phyloP scores from a whole-genome alignment of 495 filamentous ascomycete genomes.

The Neurospora sp. region DNA sequence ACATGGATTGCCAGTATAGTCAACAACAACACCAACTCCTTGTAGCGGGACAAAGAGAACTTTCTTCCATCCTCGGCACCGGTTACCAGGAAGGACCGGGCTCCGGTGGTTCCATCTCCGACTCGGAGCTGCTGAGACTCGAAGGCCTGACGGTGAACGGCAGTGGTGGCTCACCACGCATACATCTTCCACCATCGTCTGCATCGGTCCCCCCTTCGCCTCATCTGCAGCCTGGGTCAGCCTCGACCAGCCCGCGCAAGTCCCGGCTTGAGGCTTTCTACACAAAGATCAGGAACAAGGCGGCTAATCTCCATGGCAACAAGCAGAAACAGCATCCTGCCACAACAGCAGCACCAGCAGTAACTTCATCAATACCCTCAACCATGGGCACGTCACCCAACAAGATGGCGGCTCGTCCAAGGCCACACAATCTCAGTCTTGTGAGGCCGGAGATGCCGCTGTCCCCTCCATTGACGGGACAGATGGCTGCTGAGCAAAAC shows the following conservation, averaged over 20 bases:
- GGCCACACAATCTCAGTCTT: constrained; percentile 8
- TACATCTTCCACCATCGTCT: constrained; percentile 14
- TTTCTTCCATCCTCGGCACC: neutral
- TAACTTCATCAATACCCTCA: constrained; percentile 9
- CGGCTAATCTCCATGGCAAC: constrained; percentile 10
- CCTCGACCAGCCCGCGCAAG: constrained; percentile 15
- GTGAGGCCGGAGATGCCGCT: constrained; percentile 14
- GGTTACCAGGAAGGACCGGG: constrained; percentile 9
- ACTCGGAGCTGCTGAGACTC: constrained; percentile 36
- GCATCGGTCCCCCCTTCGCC: constrained; percentile 20
- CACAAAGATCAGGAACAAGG: constrained; percentile 21
- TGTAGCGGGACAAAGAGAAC: neutral
- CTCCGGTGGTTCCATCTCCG: constrained; percentile 30
- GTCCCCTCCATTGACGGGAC: constrained; percentile 27
- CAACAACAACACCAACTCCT: constrained; percentile 1
- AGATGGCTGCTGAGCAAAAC: constrained; percentile 10
- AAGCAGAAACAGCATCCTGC: constrained; percentile 6
- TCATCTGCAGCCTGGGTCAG: constrained; percentile 3
- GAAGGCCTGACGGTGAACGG: constrained; percentile 32
- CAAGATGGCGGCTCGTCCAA: constrained; percentile 2
- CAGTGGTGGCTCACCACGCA: constrained; percentile 22
- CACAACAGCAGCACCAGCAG: neutral
- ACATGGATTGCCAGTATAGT: neutral
- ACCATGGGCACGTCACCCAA: constrained; percentile 13
- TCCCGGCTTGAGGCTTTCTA: constrained; percentile 17